Conservation (phyloP, 164 flowering plant genomes). For the Santalum album region DNA sequence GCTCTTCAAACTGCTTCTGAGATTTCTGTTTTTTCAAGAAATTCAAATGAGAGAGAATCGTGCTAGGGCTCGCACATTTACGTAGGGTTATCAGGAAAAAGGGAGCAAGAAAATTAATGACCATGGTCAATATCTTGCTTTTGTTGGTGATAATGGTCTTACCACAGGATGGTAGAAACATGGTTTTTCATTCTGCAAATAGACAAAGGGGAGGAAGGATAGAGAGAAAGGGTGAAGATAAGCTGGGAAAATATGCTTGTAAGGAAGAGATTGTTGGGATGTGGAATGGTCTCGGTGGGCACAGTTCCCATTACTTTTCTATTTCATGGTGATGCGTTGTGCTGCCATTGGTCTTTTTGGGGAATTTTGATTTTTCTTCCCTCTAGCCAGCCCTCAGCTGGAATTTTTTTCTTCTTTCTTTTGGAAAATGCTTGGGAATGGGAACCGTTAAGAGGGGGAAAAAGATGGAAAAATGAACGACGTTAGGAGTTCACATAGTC, state of each 20-base stretch:
- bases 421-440: slow-evolving; percentile 9
- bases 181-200: background rate
- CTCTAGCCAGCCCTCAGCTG: slow-evolving; percentile 13
- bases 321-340: too few species aligned
- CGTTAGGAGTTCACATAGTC: background rate
- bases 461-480: background rate
- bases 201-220: background rate
- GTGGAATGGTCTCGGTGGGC: slow-evolving; percentile 8
- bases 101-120: background rate
- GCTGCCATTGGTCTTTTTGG: slow-evolving; percentile 6
- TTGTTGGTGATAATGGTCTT: slow-evolving; percentile 3
- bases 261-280: slow-evolving; percentile 7
- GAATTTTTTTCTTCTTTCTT: slow-evolving; percentile 7
- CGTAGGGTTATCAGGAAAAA: background rate
- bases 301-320: background rate
- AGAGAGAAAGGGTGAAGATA: background rate
- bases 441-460: background rate
- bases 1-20: slow-evolving; percentile 9
- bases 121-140: slow-evolving; percentile 6
- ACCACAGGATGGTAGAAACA: slow-evolving; percentile 6
- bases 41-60: slow-evolving; percentile 9
- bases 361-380: slow-evolving; percentile 15
- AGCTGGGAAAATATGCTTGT: background rate
- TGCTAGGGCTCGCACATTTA: slow-evolving; percentile 3
- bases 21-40: slow-evolving; percentile 10